A percentile compares a stretch with the other conserved stretches of the same genome.
Evolutionary conservation across 495 filamentous ascomycete species (phyloP).

Genomic region (Astrothelium subdiscretum): DNA sequence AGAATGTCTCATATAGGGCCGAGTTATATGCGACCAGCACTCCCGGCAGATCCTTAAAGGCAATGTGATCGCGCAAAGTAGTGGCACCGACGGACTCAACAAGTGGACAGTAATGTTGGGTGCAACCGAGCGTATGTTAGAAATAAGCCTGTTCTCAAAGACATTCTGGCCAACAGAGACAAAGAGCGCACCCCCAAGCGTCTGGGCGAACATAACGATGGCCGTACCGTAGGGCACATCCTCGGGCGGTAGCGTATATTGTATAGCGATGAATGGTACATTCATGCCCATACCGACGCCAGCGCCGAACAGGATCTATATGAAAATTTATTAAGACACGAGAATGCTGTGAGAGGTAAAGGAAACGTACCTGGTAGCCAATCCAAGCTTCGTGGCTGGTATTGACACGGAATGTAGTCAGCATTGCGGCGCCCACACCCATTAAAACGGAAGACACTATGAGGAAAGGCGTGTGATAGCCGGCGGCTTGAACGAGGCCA

Average conservation of each 20-base stretch:
- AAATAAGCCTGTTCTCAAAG: constrained; percentile 55
- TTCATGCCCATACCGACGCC: constrained; percentile 26
- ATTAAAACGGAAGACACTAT: constrained; percentile 19
- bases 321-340: not conserved
- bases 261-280: constrained; percentile 26
- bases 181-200: constrained; percentile 58
- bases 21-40: constrained; percentile 62
- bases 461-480: constrained; percentile 29
- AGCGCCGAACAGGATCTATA: constrained; percentile 21
- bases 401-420: constrained; percentile 24
- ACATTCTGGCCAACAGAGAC: constrained; percentile 54
- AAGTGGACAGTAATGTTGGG: constrained; percentile 38
- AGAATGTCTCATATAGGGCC: constrained; percentile 55
- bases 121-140: constrained; percentile 36
- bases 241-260: constrained; percentile 16
- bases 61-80: constrained; percentile 34
- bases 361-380: constrained; percentile 30
- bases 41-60: constrained; percentile 32
- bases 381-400: constrained; percentile 27
- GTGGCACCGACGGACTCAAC: constrained; percentile 58
- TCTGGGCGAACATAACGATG: constrained; percentile 53
- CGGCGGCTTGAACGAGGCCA: constrained; percentile 21
- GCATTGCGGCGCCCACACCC: constrained; percentile 26
- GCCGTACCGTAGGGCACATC: constrained; percentile 15
- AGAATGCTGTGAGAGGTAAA: not conserved